phyloP scores from a whole-genome alignment of 352 stramenopile species.

The Hyaloperonospora brassicae region DNA sequence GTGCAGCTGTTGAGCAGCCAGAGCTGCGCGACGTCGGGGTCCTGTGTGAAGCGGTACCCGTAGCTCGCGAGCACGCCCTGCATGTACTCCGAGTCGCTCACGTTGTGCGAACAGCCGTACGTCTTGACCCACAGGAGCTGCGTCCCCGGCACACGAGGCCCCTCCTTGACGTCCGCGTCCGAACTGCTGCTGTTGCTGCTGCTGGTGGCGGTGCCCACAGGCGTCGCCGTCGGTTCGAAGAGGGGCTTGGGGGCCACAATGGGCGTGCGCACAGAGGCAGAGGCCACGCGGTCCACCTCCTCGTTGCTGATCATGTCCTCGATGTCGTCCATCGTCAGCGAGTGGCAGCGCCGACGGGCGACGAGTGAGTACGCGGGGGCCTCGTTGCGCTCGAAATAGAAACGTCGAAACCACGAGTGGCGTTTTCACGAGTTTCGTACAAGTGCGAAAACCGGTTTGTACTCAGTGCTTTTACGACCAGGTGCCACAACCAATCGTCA shows the following conservation, averaged over 20 bases:
- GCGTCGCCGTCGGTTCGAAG: constrained; percentile 15
- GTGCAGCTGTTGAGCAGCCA: constrained; percentile 92
- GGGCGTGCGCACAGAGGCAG: constrained; percentile 33
- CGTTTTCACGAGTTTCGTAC: no score
- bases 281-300: constrained; percentile 46
- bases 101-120: constrained; percentile 90
- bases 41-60: constrained; percentile 81
- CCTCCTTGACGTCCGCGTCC: constrained; percentile 9
- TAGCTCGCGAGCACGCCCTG: constrained; percentile 84
- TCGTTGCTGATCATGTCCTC: constrained; percentile 77
- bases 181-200: constrained; percentile 22
- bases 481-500: no score
- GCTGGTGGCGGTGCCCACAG: constrained; percentile 9
- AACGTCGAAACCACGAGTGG: no score
- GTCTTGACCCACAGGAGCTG: constrained; percentile 84
- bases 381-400: no score
- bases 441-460: no score
- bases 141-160: constrained; percentile 43
- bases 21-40: constrained; percentile 68
- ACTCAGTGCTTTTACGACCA: no score
- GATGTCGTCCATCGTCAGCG: constrained; percentile 52
- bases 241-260: constrained; percentile 61
- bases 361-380: no score
- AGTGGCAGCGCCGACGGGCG: no score
- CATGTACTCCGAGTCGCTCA: constrained; percentile 92